Conservation (phyloP, 139 green algal species). For the Chlamydomonas eustigma region DNA sequence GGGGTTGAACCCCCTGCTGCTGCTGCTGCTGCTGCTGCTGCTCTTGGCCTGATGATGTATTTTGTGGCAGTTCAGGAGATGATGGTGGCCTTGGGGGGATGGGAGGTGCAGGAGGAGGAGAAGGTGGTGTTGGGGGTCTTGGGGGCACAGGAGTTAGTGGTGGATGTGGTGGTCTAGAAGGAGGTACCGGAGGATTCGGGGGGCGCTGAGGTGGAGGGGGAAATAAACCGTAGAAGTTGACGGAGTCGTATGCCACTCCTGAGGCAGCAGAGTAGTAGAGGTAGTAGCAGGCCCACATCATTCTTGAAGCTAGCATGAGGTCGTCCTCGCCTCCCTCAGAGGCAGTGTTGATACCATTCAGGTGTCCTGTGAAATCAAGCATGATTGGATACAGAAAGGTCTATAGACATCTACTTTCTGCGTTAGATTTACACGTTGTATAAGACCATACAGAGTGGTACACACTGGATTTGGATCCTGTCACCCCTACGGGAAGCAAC, state of each 20-base stretch:
- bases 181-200: background rate
- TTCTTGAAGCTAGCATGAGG: constrained; percentile 54
- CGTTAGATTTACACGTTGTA: too few relatives aligned
- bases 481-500: too few relatives aligned
- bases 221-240: background rate
- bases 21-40: constrained; percentile 19
- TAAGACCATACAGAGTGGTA: too few relatives aligned
- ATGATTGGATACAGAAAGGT: too few relatives aligned
- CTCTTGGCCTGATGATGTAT: background rate
- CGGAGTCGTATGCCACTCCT: constrained; percentile 27
- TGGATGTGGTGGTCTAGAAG: background rate
- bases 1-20: constrained; percentile 12
- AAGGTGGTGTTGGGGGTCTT: background rate
- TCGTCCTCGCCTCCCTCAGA: constrained; percentile 27
- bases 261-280: constrained; percentile 48
- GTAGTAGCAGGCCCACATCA: constrained; percentile 76
- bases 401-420: too few relatives aligned
- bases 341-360: constrained; percentile 38
- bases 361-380: constrained; percentile 31
- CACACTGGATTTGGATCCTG: too few relatives aligned
- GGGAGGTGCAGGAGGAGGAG: background rate
- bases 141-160: background rate
- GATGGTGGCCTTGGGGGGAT: background rate
- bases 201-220: background rate
- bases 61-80: background rate